Evolutionary conservation across 495 filamentous ascomycete genomes (phyloP).

Genomic region (Penicillium pancosmium): DNA sequence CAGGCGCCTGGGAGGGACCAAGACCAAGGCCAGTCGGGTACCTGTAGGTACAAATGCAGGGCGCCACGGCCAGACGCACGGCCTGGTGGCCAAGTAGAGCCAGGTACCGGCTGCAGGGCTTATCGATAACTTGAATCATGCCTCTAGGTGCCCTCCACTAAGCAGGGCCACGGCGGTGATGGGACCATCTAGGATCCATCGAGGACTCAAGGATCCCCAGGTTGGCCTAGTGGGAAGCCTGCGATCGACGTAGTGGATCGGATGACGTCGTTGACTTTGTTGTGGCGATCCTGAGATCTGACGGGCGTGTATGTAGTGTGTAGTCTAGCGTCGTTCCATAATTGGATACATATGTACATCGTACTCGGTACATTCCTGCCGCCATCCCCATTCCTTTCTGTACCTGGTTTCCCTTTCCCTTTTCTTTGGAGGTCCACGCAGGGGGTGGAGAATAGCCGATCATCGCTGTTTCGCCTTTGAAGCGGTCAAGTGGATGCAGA

Average conservation of each 20-base stretch:
- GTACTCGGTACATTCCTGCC: neutral
- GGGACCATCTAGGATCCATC: neutral
- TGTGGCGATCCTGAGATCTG: neutral
- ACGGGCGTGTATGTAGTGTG: neutral
- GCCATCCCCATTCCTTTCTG: neutral
- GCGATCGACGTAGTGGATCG: slow-evolving; percentile 4
- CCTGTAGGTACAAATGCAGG: slow-evolving; percentile 34
- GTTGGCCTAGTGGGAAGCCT: slow-evolving; percentile 2
- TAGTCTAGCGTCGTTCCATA: neutral
- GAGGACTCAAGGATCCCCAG: neutral
- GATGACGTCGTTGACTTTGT: slow-evolving; percentile 24
- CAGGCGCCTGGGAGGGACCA: neutral
- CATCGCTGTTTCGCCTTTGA: slow-evolving; percentile 22
- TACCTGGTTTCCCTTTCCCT: neutral
- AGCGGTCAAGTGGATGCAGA: slow-evolving; percentile 24
- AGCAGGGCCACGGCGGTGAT: slow-evolving; percentile 11
- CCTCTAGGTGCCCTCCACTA: slow-evolving; percentile 8
- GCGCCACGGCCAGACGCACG: slow-evolving; percentile 19
- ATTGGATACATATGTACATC: neutral
- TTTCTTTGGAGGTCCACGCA: neutral
- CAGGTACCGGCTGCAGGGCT: slow-evolving; percentile 36
- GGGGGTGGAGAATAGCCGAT: neutral
- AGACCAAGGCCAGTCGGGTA: slow-evolving; percentile 16
- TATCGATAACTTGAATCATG: slow-evolving; percentile 28
- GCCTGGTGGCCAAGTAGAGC: slow-evolving; percentile 21